Base-by-base conservation (phyloP, 495 filamentous ascomycete species). In the Lasiosphaeria ovina region DNA sequence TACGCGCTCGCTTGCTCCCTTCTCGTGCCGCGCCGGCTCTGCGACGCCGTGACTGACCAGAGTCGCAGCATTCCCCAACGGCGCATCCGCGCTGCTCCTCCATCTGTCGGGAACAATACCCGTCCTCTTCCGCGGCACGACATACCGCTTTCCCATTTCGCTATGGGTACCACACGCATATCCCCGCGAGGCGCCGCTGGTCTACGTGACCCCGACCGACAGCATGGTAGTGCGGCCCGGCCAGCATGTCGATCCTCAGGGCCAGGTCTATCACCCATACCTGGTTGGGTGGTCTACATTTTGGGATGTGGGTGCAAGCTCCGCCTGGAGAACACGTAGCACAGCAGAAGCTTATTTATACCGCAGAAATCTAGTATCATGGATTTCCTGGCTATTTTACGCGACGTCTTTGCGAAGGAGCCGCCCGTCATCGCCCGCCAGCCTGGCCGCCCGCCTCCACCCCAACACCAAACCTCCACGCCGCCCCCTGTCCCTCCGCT, bases 121-220 rank as follows among this genome's bases (percentile, higher is more conserved):
- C 48, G 91, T 94, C 51, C 70, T 77, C 55, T 98, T 97, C 76
- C 89, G 94, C 66, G 93, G 92, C 67, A 85, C 87, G 14, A 89
- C 87, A 11, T 98, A 98, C 74, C 86, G 90, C 57, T 97, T 98
- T 60, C 94, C 94, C 9, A 81, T 98, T 55, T 85, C 90, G 62
- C 64, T 98, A 83, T 98, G 95, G 95, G 82, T 98, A n/a, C 94
- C 95, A 2, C 91, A 94, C 65, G 84, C 86, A 35, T 98, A 98
- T 68, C 95, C 94, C 36, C 82, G 83, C 40, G 89, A 96, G 66
- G 78, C 90, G 6, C 94, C 94, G 0, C 81, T 97, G 14, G 85
- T 85, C 55, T 98, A 96, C 73, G 90, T 97, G 47, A 92, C 86
- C 8, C 92, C 95, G 24, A 88, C 89, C 2, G 87, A 89, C 62